Percentiles rank a stretch among this genome's conserved stretches.
Evolutionary conservation across 768 basidiomycete species (phyloP).

Genomic region (Trametes villosa): DNA sequence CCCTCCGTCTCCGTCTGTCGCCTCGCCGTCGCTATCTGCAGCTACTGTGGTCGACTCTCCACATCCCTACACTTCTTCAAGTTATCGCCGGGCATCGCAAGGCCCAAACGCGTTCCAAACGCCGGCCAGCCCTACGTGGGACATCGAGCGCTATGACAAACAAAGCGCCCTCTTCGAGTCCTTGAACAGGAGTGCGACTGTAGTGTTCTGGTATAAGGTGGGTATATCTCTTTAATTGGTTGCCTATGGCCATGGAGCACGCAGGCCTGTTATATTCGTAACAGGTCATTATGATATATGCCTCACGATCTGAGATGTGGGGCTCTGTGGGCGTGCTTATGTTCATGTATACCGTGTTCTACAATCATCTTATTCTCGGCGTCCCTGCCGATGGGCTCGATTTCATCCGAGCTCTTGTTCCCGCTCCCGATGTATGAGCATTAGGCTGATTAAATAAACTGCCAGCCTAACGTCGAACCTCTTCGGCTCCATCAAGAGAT

Average conservation of each 20-base stretch:
- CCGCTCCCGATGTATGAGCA: too few relatives aligned
- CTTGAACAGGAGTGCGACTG: conserved; percentile 58
- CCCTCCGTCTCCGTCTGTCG: background rate
- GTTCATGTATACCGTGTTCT: too few relatives aligned
- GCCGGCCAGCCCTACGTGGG: background rate
- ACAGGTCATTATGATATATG: too few relatives aligned
- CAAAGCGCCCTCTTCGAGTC: conserved; percentile 36
- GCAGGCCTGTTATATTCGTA: too few relatives aligned
- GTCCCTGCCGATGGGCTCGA: too few relatives aligned
- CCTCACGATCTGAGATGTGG: too few relatives aligned
- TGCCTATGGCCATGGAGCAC: background rate
- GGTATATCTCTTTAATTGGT: conserved; percentile 8
- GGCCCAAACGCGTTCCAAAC: background rate
- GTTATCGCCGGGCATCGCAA: background rate
- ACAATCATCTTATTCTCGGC: too few relatives aligned
- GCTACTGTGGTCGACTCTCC: background rate
- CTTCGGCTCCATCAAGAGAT: conserved; percentile 38
- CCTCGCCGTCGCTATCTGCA: background rate
- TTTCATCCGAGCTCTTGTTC: too few relatives aligned
- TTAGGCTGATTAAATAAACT: background rate
- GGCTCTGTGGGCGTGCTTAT: too few relatives aligned
- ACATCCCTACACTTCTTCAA: background rate
- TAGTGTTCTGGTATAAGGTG: conserved; percentile 75
- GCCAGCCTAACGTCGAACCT: conserved; percentile 26
- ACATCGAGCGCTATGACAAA: conserved; percentile 7